Base-by-base conservation (phyloP, 208 protist genomes). In the Polymyxa betae region DNA sequence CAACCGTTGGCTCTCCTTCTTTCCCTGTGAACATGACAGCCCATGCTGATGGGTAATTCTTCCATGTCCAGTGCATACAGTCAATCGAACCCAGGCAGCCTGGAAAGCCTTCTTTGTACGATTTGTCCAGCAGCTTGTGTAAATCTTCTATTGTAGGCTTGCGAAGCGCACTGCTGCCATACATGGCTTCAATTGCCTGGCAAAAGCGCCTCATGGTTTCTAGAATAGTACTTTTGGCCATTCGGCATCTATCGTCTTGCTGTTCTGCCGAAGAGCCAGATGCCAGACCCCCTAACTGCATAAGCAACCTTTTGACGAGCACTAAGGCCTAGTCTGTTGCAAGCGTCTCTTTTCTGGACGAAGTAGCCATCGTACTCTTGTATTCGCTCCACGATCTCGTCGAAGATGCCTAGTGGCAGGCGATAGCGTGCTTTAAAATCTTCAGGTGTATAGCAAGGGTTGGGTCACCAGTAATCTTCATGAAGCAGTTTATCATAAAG, bases 41-140 rank as follows among this genome's bases (percentile, higher is more conserved):
- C 72, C 72, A 82, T 5, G 16, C 5, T 5, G 10, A 38, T 45
- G 72, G 72, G 10, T n/a, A 82, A 12, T 82, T 82, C n/a, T 82
- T 43, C 72, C 72, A 82, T 82, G 5, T 5, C 40, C 72, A 82
- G n/a, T 82, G 72, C n/a, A 43, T 82, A 82, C 72, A 82, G n/a
- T 82, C 72, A 43, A 82, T 35, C 5, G 72, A 40, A 20, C 72
- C 72, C 10, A 82, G 5, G 35, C n/a, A 45, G 5, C 72, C 72
- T 40, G 72, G 72, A 43, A 82, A 82, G 5, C 72, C 72, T 5
- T 5, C 35, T 35, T 43, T 5, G 35, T 20, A 82, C 12, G 10
- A 5, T 82, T 82, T n/a, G 16, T 82, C 40, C 16, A 82, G 16
- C 72, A 82, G 72, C 16, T n/a, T 5, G 12, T 82, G 5, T 12